Evolutionary conservation across 116 monocot genomes (phyloP).

Genomic region (Iris pallida): DNA sequence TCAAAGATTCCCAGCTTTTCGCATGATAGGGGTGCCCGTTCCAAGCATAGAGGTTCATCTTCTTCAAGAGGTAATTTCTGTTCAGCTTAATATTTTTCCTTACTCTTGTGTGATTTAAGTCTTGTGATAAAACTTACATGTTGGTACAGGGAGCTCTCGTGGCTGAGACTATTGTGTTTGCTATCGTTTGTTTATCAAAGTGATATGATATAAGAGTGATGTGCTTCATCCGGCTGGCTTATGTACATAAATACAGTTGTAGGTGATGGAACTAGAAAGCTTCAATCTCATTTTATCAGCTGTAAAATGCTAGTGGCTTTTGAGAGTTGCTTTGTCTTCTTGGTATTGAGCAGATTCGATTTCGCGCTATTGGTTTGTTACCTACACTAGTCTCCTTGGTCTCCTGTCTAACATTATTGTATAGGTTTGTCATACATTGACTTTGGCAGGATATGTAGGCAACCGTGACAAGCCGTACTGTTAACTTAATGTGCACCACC

Average conservation of each 20-base stretch:
- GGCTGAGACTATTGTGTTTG: slow-evolving; percentile 22
- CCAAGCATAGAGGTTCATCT: slow-evolving; percentile 29
- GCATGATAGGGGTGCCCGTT: slow-evolving; percentile 50
- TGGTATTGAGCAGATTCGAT: no score
- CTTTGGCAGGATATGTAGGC: no score
- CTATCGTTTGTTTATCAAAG: no score
- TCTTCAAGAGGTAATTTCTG: slow-evolving; percentile 55
- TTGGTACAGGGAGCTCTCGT: slow-evolving; percentile 33
- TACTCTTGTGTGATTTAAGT: not conserved
- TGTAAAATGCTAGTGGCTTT: slow-evolving; percentile 26
- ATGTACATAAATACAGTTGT: slow-evolving; percentile 37
- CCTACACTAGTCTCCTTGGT: no score
- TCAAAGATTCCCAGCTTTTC: slow-evolving; percentile 50
- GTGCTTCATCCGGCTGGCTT: not conserved
- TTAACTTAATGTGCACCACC: no score
- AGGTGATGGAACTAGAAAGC: slow-evolving; percentile 8
- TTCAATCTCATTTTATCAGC: slow-evolving; percentile 21
- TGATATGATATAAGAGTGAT: no score
- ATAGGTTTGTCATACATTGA: no score
- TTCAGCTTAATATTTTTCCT: not conserved
- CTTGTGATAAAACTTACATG: slow-evolving; percentile 4
- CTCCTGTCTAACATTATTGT: no score
- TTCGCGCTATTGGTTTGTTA: no score
- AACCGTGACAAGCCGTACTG: no score
- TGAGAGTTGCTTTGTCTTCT: no score